A percentile compares a stretch with the other conserved stretches of the same genome.
Evolutionary conservation across 768 basidiomycete species (phyloP).

Genomic region (Pulveroboletus sp.): DNA sequence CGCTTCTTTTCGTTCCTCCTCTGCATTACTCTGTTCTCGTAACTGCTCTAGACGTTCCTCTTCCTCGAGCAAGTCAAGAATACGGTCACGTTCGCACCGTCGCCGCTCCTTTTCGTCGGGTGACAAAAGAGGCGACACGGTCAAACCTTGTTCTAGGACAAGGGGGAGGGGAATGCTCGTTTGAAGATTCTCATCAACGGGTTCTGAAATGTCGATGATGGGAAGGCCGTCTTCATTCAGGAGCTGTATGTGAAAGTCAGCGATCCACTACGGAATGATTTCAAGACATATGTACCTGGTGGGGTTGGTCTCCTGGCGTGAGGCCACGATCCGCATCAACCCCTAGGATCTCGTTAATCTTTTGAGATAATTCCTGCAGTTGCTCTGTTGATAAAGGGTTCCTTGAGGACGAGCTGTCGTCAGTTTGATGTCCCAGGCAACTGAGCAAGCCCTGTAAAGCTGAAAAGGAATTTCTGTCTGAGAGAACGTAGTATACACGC

Average conservation of each 20-base stretch:
- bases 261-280: constrained; percentile 17
- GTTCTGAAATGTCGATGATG: constrained; percentile 74
- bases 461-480: constrained; percentile 18
- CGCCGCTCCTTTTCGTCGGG: constrained; percentile 45
- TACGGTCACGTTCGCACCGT: constrained; percentile 55
- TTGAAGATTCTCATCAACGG: constrained; percentile 31
- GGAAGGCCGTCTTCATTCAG: constrained; percentile 77
- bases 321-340: constrained; percentile 41
- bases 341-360: constrained; percentile 47
- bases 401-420: constrained; percentile 2
- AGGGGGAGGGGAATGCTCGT: constrained; percentile 14
- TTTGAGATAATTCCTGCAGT: constrained; percentile 52
- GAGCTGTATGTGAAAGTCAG: constrained; percentile 40
- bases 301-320: constrained; percentile 46
- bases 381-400: constrained; percentile 44
- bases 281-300: constrained; percentile 52
- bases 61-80: constrained; percentile 67
- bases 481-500: not conserved
- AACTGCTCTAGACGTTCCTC: constrained; percentile 54
- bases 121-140: constrained; percentile 46
- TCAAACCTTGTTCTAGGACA: constrained; percentile 41
- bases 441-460: constrained; percentile 39
- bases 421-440: constrained; percentile 32
- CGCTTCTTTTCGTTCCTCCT: constrained; percentile 43
- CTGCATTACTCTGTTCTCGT: constrained; percentile 38